These are phyloP conservation scores for Cyamopsis tetragonoloba DNA, from an alignment of 306 rosid species.

Conservation along the genomic window DNA sequence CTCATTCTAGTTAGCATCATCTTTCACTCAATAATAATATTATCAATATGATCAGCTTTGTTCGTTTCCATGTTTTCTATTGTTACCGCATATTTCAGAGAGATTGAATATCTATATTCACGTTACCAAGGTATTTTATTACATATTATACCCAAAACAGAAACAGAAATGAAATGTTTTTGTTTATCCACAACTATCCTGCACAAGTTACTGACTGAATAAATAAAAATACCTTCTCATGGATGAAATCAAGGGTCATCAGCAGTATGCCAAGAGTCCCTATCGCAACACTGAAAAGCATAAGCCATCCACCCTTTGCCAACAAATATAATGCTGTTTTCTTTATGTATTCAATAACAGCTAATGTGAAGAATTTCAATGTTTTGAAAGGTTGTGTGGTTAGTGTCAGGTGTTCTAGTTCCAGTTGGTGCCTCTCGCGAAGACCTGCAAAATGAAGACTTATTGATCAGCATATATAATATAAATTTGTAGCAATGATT, in stretches of 20 bases:
- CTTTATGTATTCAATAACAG: slow-evolving; percentile 56
- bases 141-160: background rate
- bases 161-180: background rate
- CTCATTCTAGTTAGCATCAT: background rate
- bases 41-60: background rate
- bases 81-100: background rate
- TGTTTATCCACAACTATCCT: background rate
- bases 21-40: background rate
- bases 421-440: slow-evolving; percentile 48
- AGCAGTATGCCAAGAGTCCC: slow-evolving; percentile 57
- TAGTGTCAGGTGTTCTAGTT: slow-evolving; percentile 77
- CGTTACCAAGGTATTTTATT: background rate
- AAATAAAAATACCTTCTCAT: slow-evolving; percentile 60
- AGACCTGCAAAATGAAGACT: slow-evolving; percentile 51
- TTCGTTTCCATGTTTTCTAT: background rate
- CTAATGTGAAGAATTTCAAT: slow-evolving; percentile 70
- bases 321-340: slow-evolving; percentile 51
- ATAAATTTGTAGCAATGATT: background rate
- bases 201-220: slow-evolving; percentile 14
- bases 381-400: slow-evolving; percentile 80
- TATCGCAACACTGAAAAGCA: slow-evolving; percentile 56
- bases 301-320: slow-evolving; percentile 84
- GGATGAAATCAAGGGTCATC: slow-evolving; percentile 62
- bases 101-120: background rate
- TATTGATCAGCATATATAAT: slow-evolving; percentile 13